These are phyloP conservation scores for Vicia villosa DNA, from an alignment of 306 rosid species.

Conservation along the genomic window DNA sequence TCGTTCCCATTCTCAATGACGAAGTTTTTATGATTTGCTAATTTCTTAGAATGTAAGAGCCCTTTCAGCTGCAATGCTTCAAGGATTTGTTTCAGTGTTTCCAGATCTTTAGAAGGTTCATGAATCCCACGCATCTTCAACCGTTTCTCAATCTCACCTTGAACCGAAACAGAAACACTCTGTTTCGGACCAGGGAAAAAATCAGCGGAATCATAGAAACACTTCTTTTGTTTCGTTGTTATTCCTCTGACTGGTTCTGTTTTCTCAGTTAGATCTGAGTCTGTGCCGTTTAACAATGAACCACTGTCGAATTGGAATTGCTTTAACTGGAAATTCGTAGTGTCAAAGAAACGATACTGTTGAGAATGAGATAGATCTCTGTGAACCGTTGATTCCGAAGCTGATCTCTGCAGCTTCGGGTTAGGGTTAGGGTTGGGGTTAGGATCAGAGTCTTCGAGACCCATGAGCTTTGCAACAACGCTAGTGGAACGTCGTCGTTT, in stretches of 20 bases:
- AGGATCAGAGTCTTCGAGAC: constrained; percentile 65
- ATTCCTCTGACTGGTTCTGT: constrained; percentile 47
- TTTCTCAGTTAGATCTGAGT: constrained; percentile 21
- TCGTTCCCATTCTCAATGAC: constrained; percentile 45
- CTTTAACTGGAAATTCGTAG: constrained; percentile 42
- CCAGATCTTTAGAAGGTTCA: constrained; percentile 72
- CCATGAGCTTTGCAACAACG: constrained; percentile 91
- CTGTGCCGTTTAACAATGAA: constrained; percentile 23
- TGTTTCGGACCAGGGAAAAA: constrained; percentile 79
- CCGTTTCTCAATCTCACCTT: constrained; percentile 76
- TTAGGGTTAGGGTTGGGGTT: constrained; percentile 35
- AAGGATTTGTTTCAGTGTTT: constrained; percentile 71
- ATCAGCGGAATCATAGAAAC: constrained; percentile 75
- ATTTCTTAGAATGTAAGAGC: constrained; percentile 68
- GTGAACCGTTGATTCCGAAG: constrained; percentile 77
- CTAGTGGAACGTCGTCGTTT: constrained; percentile 81
- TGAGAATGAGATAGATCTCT: constrained; percentile 51
- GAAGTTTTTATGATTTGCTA: constrained; percentile 44
- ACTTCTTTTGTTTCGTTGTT: constrained; percentile 62
- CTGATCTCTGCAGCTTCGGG: constrained; percentile 78
- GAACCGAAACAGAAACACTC: constrained; percentile 41
- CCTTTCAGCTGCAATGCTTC: constrained; percentile 93
- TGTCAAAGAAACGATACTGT: constrained; percentile 61
- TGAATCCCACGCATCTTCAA: constrained; percentile 78
- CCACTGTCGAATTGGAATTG: constrained; percentile 30